These are phyloP conservation scores for Phytophthora idaei DNA, from an alignment of 352 stramenopile genomes.

Conservation along the genomic window DNA sequence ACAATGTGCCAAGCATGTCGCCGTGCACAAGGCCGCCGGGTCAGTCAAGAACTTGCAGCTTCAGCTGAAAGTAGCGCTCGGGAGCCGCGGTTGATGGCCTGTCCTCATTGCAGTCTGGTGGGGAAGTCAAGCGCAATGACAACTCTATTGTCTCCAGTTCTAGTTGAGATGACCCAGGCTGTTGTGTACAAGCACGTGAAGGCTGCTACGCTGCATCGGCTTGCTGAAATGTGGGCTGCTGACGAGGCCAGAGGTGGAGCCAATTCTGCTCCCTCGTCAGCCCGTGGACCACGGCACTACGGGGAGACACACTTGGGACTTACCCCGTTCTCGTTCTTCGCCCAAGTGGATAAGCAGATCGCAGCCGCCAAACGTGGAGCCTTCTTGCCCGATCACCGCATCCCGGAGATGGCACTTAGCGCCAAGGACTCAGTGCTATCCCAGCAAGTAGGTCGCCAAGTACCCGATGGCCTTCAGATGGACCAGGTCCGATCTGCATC, in stretches of 20 bases:
- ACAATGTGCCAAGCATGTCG: slow-evolving; percentile 59
- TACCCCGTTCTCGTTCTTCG: slow-evolving; percentile 66
- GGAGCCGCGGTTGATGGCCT: slow-evolving; percentile 39
- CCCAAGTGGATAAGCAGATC: slow-evolving; percentile 58
- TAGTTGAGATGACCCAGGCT: slow-evolving; percentile 43
- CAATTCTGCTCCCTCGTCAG: slow-evolving; percentile 12
- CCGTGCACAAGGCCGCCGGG: slow-evolving; percentile 52
- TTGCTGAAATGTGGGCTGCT: slow-evolving; percentile 47
- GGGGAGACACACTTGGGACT: slow-evolving; percentile 47
- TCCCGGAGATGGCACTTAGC: slow-evolving; percentile 62
- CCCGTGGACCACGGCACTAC: slow-evolving; percentile 6
- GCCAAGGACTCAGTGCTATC: slow-evolving; percentile 44
- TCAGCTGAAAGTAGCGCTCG: slow-evolving; percentile 13
- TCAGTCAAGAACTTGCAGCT: slow-evolving; percentile 37
- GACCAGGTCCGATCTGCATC: slow-evolving; percentile 27
- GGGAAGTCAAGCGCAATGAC: slow-evolving; percentile 16
- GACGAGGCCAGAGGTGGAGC: slow-evolving; percentile 3
- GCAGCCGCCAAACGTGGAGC: slow-evolving; percentile 51
- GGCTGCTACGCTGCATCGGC: slow-evolving; percentile 57
- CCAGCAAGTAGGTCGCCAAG: slow-evolving; percentile 6
- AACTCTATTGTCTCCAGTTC: slow-evolving; percentile 33
- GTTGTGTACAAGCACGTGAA: slow-evolving; percentile 61
- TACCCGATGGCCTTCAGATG: slow-evolving; percentile 5
- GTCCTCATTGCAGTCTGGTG: slow-evolving; percentile 60
- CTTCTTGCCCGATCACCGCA: slow-evolving; percentile 47